A percentile compares a stretch with the other conserved stretches of the same genome.
phyloP scores from a whole-genome alignment of 306 rosid genomes.

The Hippophae tibetana region DNA sequence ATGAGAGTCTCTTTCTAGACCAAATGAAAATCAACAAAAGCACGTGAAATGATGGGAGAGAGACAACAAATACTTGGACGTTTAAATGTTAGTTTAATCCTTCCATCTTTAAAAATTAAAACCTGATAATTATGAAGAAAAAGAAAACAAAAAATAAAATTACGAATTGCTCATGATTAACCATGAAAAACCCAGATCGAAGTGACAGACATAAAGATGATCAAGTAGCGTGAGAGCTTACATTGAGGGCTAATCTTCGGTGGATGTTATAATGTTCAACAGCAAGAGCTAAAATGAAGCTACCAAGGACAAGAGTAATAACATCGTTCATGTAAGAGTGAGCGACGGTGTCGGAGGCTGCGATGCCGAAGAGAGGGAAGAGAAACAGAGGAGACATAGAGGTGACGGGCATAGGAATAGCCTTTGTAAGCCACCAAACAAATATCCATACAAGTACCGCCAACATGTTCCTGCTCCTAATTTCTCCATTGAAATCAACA shows the following conservation, averaged over 20 bases:
- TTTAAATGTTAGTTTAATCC: too few relatives aligned
- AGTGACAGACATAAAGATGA: not conserved
- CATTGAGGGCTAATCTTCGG: conserved; percentile 72
- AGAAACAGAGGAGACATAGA: conserved; percentile 78
- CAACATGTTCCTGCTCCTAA: conserved; percentile 49
- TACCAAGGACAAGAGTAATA: conserved; percentile 67
- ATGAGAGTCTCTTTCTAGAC: too few relatives aligned
- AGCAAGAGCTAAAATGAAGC: conserved; percentile 79
- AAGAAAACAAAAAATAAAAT: too few relatives aligned
- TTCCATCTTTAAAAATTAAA: too few relatives aligned
- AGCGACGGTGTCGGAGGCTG: conserved; percentile 61
- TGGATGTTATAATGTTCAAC: conserved; percentile 86
- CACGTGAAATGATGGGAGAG: too few relatives aligned
- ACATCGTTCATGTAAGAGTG: conserved; percentile 80
- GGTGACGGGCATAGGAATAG: conserved; percentile 78
- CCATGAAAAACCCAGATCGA: not conserved
- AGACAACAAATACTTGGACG: too few relatives aligned
- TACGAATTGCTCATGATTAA: not conserved
- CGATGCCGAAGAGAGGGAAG: conserved; percentile 62
- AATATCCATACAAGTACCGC: conserved; percentile 74
- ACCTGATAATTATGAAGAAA: too few relatives aligned
- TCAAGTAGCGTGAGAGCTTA: conserved; percentile 23
- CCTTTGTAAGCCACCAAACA: conserved; percentile 82
- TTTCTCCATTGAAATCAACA: conserved; percentile 44
- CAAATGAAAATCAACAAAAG: too few relatives aligned